Conservation (phyloP, 1,139 yeast species). For the Taphrina populina region DNA sequence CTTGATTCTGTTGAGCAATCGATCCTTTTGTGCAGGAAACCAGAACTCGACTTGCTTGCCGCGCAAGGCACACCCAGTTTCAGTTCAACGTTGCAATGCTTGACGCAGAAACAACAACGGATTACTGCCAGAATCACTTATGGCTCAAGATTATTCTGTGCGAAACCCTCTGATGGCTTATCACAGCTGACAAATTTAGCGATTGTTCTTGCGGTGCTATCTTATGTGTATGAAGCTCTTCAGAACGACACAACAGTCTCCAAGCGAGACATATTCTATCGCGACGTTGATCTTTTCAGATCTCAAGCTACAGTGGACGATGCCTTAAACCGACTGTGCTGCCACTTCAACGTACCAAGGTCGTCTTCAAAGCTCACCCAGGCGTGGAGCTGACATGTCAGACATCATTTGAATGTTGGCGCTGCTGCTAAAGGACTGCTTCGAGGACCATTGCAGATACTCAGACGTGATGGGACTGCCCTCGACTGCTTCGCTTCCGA, state of each 20-base stretch:
- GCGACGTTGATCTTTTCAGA: slow-evolving; percentile 58
- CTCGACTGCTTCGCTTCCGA: slow-evolving; percentile 39
- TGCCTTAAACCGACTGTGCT: slow-evolving; percentile 46
- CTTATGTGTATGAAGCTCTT: slow-evolving; percentile 20
- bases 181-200: too few relatives aligned
- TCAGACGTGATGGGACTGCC: slow-evolving; percentile 37
- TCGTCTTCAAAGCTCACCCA: slow-evolving; percentile 35
- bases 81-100: too few relatives aligned
- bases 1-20: too few relatives aligned
- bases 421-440: slow-evolving; percentile 67
- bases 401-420: slow-evolving; percentile 50
- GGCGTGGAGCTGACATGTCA: slow-evolving; percentile 1
- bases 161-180: too few relatives aligned
- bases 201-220: slow-evolving; percentile 12
- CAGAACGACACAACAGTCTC: neutral
- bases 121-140: too few relatives aligned
- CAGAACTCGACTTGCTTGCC: too few relatives aligned
- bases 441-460: slow-evolving; percentile 48
- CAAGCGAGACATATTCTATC: slow-evolving; percentile 62
- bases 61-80: too few relatives aligned
- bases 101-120: too few relatives aligned
- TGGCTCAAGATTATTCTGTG: too few relatives aligned
- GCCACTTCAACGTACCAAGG: slow-evolving; percentile 42
- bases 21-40: too few relatives aligned
- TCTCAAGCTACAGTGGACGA: slow-evolving; percentile 53